A percentile compares a stretch with the other conserved stretches of the same genome.
These are phyloP conservation scores for Neospora caninum DNA, from an alignment of 169 alveolate genomes.

Conservation along the genomic window DNA sequence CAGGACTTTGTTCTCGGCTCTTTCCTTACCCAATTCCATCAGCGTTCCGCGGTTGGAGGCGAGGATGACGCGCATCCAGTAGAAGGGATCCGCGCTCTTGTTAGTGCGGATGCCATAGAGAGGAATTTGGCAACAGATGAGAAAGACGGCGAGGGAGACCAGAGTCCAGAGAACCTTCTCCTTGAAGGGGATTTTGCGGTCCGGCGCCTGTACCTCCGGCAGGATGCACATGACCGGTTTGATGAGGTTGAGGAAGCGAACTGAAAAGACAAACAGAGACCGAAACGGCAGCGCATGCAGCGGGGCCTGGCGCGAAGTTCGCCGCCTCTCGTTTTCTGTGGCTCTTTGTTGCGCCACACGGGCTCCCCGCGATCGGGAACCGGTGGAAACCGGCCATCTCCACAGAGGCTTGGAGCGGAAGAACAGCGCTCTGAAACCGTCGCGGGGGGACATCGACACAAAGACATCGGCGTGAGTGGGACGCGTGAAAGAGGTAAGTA, in stretches of 20 bases:
- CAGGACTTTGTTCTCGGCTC: no score
- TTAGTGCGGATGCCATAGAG: slow-evolving; percentile 97
- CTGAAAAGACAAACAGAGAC: slow-evolving; percentile 65
- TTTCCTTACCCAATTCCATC: slow-evolving; percentile 92
- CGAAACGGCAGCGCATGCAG: not conserved
- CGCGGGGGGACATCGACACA: no score
- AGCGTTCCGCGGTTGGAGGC: slow-evolving; percentile 99
- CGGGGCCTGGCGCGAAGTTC: no score
- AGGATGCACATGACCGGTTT: slow-evolving; percentile 96
- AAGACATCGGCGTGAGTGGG: no score
- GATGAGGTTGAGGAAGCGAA: slow-evolving; percentile 93
- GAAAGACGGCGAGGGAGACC: slow-evolving; percentile 94
- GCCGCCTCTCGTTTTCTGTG: no score
- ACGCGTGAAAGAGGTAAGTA: no score
- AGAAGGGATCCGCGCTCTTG: slow-evolving; percentile 96
- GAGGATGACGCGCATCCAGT: slow-evolving; percentile 98
- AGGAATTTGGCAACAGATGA: slow-evolving; percentile 98
- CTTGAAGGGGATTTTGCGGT: slow-evolving; percentile 93
- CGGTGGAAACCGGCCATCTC: no score
- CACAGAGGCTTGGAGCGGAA: no score
- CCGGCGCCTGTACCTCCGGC: slow-evolving; percentile 98
- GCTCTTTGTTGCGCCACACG: no score
- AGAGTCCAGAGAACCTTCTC: slow-evolving; percentile 98
- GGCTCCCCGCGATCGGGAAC: no score
- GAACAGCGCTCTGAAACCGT: no score